These are phyloP conservation scores for Bocquillonia castaneifolia DNA, from an alignment of 441 rosid genomes.

Conservation along the genomic window DNA sequence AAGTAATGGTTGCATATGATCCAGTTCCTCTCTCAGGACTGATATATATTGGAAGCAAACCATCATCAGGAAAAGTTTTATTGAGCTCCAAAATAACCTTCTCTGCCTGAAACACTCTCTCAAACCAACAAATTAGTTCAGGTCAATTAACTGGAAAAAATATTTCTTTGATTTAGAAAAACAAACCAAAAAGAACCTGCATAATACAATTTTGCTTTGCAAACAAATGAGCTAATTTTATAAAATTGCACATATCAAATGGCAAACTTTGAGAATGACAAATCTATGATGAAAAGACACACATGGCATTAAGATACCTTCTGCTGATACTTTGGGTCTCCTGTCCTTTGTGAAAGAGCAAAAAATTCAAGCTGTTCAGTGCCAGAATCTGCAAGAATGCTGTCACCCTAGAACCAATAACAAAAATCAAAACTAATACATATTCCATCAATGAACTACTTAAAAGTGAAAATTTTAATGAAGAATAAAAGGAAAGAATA, in stretches of 20 bases:
- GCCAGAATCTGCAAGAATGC: constrained; percentile 97
- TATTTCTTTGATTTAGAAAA: neutral
- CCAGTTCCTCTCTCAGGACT: constrained; percentile 55
- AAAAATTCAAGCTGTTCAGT: constrained; percentile 97
- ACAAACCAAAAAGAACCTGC: constrained; percentile 4
- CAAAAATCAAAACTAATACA: constrained; percentile 5
- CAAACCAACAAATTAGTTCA: neutral
- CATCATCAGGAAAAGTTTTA: constrained; percentile 81
- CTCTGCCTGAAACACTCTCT: constrained; percentile 57
- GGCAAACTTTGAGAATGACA: neutral
- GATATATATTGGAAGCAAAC: constrained; percentile 87
- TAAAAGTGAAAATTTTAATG: neutral
- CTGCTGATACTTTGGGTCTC: constrained; percentile 90
- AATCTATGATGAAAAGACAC: constrained; percentile 3
- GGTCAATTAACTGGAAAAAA: neutral
- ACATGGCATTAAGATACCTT: constrained; percentile 45
- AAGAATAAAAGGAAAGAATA: neutral
- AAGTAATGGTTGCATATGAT: constrained; percentile 68
- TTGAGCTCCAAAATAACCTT: constrained; percentile 57
- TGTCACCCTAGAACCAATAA: constrained; percentile 56
- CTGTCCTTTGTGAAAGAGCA: constrained; percentile 97
- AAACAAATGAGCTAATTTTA: neutral
- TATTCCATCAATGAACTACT: neutral
- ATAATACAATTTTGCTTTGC: neutral
- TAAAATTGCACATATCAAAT: neutral